Evolutionary conservation across 1,139 yeast species (phyloP).

Genomic region (Candida sp.): DNA sequence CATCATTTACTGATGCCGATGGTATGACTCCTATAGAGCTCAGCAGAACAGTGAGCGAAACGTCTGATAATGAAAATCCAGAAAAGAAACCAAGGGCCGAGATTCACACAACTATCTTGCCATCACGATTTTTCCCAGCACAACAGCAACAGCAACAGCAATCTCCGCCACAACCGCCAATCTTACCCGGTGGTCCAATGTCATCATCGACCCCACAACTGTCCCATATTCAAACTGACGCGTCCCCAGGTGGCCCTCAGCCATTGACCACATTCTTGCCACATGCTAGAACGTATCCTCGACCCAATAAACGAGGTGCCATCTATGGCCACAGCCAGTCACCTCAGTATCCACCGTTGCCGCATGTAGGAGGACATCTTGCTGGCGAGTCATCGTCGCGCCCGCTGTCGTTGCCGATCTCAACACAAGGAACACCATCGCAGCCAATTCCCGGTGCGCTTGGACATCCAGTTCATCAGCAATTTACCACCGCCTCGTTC

Average conservation of each 20-base stretch:
- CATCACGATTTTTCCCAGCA: not conserved
- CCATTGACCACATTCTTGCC: not conserved
- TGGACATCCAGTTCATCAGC: not conserved
- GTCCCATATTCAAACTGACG: not conserved
- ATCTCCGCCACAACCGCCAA: not conserved
- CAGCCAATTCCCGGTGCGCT: not conserved
- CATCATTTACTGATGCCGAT: not conserved
- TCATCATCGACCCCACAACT: not conserved
- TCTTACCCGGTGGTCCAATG: not conserved
- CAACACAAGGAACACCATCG: not conserved
- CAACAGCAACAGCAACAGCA: not conserved
- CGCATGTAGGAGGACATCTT: not conserved
- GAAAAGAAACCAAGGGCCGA: conserved; percentile 5
- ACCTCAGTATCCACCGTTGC: not conserved
- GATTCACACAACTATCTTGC: not conserved
- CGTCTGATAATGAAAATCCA: conserved; percentile 12
- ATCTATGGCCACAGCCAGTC: not conserved
- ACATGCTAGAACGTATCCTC: not conserved
- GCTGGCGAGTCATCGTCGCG: no score
- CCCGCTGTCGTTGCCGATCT: not conserved
- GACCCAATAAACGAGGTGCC: not conserved
- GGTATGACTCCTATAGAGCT: not conserved
- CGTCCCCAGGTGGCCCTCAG: not conserved
- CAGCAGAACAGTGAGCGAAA: conserved; percentile 7
- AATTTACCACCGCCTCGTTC: not conserved